phyloP scores from a whole-genome alignment of 1,139 yeast species.

The Scheffersomyces illinoinensis region DNA sequence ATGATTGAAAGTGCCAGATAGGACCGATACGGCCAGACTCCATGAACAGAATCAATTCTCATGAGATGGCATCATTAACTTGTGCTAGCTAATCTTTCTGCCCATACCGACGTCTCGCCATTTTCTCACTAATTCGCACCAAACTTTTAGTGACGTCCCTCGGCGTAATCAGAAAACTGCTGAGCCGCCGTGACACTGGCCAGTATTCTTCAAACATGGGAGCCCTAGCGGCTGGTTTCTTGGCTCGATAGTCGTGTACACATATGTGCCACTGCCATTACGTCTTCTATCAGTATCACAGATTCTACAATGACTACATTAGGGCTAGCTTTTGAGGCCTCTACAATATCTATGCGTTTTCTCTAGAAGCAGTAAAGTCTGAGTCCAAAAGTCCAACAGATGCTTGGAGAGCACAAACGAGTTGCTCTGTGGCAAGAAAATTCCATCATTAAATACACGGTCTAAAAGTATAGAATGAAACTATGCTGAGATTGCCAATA shows the following conservation, averaged over 20 bases:
- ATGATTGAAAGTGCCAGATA: too few species aligned
- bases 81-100: neutral
- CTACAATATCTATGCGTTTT: constrained; percentile 9
- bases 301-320: neutral
- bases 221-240: neutral
- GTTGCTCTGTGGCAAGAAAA: constrained; percentile 38
- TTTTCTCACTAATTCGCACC: neutral
- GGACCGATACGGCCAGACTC: neutral
- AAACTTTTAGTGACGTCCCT: neutral
- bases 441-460: constrained; percentile 50
- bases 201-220: neutral
- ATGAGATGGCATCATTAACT: neutral
- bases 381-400: constrained; percentile 10
- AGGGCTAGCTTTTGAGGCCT: neutral
- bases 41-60: neutral
- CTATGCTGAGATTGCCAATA: constrained; percentile 49
- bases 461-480: constrained; percentile 38
- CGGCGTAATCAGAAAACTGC: neutral
- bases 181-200: neutral
- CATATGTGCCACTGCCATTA: neutral
- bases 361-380: constrained; percentile 16
- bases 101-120: neutral
- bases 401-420: constrained; percentile 13
- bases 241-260: neutral
- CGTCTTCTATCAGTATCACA: neutral